Evolutionary conservation across 768 basidiomycete species (phyloP).

Genomic region (Podaxis rugospora): DNA sequence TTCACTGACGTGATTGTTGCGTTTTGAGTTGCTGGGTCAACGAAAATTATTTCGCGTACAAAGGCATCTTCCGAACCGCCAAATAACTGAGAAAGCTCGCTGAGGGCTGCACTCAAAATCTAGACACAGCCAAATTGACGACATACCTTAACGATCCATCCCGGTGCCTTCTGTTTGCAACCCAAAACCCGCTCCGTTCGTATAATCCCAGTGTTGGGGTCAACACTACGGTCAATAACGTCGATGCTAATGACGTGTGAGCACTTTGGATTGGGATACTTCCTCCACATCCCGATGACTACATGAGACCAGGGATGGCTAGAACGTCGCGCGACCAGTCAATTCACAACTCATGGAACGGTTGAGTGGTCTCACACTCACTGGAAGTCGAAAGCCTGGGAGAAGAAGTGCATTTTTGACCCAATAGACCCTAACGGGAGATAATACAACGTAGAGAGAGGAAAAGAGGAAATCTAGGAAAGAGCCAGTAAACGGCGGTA

Average conservation of each 20-base stretch:
- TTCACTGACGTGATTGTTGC: slow-evolving; percentile 90
- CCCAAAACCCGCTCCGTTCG: slow-evolving; percentile 88
- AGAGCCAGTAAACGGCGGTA: not conserved
- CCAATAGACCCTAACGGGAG: slow-evolving; percentile 1
- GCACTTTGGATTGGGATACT: slow-evolving; percentile 94
- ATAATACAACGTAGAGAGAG: slow-evolving; percentile 9
- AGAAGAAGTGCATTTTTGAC: slow-evolving; percentile 78
- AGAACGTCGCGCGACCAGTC: slow-evolving; percentile 11
- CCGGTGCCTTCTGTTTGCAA: slow-evolving; percentile 88
- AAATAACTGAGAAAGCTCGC: slow-evolving; percentile 56
- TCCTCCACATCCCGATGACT: slow-evolving; percentile 90
- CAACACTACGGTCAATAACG: slow-evolving; percentile 79
- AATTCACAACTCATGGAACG: slow-evolving; percentile 13
- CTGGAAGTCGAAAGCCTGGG: slow-evolving; percentile 82
- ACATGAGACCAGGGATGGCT: slow-evolving; percentile 92
- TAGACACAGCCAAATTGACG: not conserved
- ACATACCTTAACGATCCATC: slow-evolving; percentile 89
- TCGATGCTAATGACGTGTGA: slow-evolving; percentile 85
- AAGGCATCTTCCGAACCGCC: slow-evolving; percentile 94
- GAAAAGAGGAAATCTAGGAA: not conserved
- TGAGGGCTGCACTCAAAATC: not conserved
- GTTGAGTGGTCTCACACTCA: slow-evolving; percentile 35
- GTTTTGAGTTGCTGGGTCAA: slow-evolving; percentile 77
- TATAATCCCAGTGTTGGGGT: slow-evolving; percentile 82
- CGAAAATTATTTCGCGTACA: slow-evolving; percentile 90